Evolutionary conservation across 768 basidiomycete species (phyloP), one percentile per base, ranked within the genome.

Genomic region (Boletus huronensis): DNA sequence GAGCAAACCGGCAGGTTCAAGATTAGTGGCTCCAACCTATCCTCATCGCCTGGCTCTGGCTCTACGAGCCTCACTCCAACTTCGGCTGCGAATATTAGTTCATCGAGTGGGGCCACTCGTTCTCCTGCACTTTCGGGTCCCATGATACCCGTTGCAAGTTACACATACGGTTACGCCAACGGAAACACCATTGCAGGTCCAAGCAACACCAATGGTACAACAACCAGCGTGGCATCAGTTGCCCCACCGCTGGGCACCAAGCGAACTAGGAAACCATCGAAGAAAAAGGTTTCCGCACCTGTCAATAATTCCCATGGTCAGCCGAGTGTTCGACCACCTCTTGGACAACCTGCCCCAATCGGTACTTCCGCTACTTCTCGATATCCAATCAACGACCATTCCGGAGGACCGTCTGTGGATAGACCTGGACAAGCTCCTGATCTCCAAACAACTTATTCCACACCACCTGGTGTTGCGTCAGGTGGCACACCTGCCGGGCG

Each of bases 1-100:
- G 64, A 71, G n/a, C 79, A 82, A 53, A 79, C 77, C 2, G 62
- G 67, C 41, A 75, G 75, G 31, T 85, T 84, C 67, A 79, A 81
- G 45, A 61, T 84, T 38, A 43, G 17, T 35, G 39, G 36, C 26
- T 66, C 75, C 8, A 23, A 32, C 25, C 11, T 42, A 23, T 63
- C 72, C 6, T 58, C 57, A 28, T 58, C 61, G n/a, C 64, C 65
- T 34, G 70, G 72, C 34, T 70, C 76, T 25, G 58, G 72, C 17
- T 67, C 69, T 57, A 61, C 61, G n/a, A 76, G 75, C 8, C 50
- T 65, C 31, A 67, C 75, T 16, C 36, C 48, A 17, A 6, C 74
- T 72, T 34, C 79, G 4, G 19, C 45, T 26, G 38, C 47, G 11
- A 50, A 34, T 21, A 41, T 47, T 26, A 36, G 48, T 39, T 32